A percentile compares a stretch with the other conserved stretches of the same genome.
These are phyloP conservation scores for Lactarius akahatsu DNA, from an alignment of 768 basidiomycete genomes.

Conservation along the genomic window DNA sequence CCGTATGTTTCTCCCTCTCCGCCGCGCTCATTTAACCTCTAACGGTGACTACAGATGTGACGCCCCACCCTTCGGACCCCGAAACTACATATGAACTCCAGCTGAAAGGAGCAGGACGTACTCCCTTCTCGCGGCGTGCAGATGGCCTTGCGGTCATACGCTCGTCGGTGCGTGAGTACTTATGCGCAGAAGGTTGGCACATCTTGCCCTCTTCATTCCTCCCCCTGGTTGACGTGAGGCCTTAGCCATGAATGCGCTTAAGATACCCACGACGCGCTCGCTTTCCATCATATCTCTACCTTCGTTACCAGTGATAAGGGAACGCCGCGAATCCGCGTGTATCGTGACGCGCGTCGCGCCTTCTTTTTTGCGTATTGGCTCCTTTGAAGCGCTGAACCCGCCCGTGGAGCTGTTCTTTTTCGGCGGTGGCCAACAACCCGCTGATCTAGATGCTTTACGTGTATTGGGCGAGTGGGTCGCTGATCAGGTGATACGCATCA, in stretches of 20 bases:
- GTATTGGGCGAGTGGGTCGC: constrained; percentile 75
- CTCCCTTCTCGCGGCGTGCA: constrained; percentile 88
- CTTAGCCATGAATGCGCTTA: constrained; percentile 71
- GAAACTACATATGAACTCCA: constrained; percentile 76
- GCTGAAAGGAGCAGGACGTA: constrained; percentile 91
- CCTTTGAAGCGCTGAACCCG: constrained; percentile 83
- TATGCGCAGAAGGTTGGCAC: constrained; percentile 80
- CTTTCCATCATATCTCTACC: constrained; percentile 78
- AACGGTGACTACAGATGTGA: constrained; percentile 55
- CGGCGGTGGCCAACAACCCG: constrained; percentile 72
- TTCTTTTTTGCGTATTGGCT: constrained; percentile 89
- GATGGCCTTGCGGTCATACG: constrained; percentile 96
- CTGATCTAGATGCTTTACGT: constrained; percentile 73
- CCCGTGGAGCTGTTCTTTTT: constrained; percentile 63
- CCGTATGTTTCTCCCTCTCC: constrained; percentile 39
- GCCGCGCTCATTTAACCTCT: background rate
- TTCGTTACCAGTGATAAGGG: constrained; percentile 69
- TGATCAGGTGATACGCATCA: constrained; percentile 54
- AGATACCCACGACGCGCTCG: constrained; percentile 86
- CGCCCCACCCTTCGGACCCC: constrained; percentile 62
- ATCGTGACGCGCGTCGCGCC: constrained; percentile 81
- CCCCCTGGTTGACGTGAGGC: background rate
- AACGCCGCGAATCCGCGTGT: constrained; percentile 68
- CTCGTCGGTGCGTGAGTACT: constrained; percentile 90
- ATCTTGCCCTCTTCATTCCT: background rate